phyloP scores from a whole-genome alignment of 352 stramenopile genomes.

The Phytophthora gonapodyides region DNA sequence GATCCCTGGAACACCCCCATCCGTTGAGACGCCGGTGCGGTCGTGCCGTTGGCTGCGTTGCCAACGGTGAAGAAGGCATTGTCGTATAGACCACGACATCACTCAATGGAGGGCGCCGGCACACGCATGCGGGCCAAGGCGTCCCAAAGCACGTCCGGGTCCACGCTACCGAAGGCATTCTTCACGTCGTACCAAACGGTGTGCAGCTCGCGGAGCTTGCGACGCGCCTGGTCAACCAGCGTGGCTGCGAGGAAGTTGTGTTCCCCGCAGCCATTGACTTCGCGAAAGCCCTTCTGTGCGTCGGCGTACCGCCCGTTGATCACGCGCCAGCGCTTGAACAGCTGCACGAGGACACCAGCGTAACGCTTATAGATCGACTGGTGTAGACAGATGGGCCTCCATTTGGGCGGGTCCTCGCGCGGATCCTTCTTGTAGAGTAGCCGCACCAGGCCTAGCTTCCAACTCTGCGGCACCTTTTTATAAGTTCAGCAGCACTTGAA shows the following conservation, averaged over 20 bases:
- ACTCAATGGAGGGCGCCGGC: no score
- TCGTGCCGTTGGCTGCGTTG: no score
- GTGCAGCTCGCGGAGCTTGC: conserved; percentile 14
- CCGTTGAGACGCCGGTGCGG: no score
- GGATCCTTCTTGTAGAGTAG: conserved; percentile 38
- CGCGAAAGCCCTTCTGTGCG: conserved; percentile 34
- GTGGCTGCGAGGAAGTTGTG: conserved; percentile 34
- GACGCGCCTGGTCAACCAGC: conserved; percentile 28
- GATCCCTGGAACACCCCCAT: no score
- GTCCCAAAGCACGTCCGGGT: no score
- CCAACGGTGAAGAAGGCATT: no score
- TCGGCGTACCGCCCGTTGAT: conserved; percentile 18
- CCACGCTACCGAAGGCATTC: conserved; percentile 33
- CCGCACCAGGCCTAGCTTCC: conserved; percentile 24
- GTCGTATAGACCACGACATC: no score
- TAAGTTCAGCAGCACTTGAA: conserved; percentile 29
- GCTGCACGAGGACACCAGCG: no score
- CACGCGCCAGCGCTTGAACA: no score
- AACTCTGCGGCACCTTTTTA: conserved; percentile 15
- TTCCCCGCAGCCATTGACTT: conserved; percentile 34
- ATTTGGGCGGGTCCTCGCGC: conserved; percentile 15
- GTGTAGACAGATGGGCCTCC: conserved; percentile 41
- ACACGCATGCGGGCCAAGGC: no score
- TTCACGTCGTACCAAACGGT: conserved; percentile 35
- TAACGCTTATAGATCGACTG: no score